These are phyloP conservation scores for Eucalyptus rudis DNA, from an alignment of 345 rosid species.

Conservation along the genomic window DNA sequence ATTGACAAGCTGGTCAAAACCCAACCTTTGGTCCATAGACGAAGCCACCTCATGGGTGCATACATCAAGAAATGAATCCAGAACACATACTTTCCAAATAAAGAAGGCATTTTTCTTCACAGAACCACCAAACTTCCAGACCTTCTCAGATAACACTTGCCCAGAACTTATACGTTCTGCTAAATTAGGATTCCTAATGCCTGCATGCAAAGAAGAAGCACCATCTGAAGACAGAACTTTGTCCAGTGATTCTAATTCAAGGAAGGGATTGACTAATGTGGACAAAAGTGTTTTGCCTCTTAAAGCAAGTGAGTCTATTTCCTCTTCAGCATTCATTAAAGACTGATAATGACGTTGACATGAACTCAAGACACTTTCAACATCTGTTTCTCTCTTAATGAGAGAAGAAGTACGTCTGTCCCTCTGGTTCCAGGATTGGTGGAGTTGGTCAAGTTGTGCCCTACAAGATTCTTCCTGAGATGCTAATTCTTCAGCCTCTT, in stretches of 20 bases:
- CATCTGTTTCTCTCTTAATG: neutral
- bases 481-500: conserved; percentile 94
- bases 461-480: conserved; percentile 96
- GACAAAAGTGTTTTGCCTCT: neutral
- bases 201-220: conserved; percentile 22
- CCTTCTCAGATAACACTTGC: conserved; percentile 33
- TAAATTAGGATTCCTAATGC: conserved; percentile 22
- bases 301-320: neutral
- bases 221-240: conserved; percentile 28
- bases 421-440: conserved; percentile 67
- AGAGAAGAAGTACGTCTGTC: neutral
- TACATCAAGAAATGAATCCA: conserved; percentile 75
- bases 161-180: conserved; percentile 43
- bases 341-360: neutral
- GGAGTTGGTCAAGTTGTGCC: conserved; percentile 75
- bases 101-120: conserved; percentile 55
- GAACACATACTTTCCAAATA: conserved; percentile 73
- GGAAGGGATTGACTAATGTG: neutral
- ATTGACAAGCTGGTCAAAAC: conserved; percentile 76
- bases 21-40: conserved; percentile 62
- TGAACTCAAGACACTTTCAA: neutral
- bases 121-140: conserved; percentile 60
- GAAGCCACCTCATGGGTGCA: conserved; percentile 70
- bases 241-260: neutral
- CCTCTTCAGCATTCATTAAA: neutral